These are phyloP conservation scores for Amaranthus hypochondriacus DNA, from an alignment of 148 eudicot genomes.

Conservation along the genomic window DNA sequence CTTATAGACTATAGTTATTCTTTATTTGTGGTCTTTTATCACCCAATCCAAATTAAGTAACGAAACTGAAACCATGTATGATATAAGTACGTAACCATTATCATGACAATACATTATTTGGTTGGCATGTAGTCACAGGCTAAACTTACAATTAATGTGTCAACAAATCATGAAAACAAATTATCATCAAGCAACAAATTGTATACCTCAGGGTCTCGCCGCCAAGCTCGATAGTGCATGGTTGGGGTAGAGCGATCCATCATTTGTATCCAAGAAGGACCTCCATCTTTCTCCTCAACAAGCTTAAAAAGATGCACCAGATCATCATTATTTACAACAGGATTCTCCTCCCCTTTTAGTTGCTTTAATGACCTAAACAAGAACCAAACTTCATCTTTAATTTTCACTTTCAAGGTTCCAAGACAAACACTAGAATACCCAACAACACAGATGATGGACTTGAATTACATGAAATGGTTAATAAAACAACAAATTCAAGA, in stretches of 20 bases:
- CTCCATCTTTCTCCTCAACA: conserved; percentile 86
- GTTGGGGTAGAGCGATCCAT: conserved; percentile 73
- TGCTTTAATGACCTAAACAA: conserved; percentile 43
- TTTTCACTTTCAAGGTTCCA: background rate
- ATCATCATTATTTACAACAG: conserved; percentile 49
- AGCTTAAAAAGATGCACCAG: conserved; percentile 54
- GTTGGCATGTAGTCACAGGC: background rate
- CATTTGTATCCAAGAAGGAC: conserved; percentile 84
- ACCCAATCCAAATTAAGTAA: background rate
- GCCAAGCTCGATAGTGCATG: conserved; percentile 93
- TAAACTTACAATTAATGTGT: background rate
- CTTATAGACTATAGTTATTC: too few relatives aligned
- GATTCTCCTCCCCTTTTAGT: conserved; percentile 30
- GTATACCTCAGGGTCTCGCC: conserved; percentile 73
- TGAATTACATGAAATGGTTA: background rate
- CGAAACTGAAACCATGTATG: background rate
- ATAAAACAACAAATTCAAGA: background rate
- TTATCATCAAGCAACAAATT: background rate
- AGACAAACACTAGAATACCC: background rate
- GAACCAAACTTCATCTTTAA: conserved; percentile 17
- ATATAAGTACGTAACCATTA: background rate
- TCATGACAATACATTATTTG: too few relatives aligned
- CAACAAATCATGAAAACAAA: background rate
- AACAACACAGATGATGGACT: background rate
- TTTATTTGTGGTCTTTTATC: background rate